Conservation (phyloP, 371 early-diverging fungal genomes). For the Haplosporangium sp. region DNA sequence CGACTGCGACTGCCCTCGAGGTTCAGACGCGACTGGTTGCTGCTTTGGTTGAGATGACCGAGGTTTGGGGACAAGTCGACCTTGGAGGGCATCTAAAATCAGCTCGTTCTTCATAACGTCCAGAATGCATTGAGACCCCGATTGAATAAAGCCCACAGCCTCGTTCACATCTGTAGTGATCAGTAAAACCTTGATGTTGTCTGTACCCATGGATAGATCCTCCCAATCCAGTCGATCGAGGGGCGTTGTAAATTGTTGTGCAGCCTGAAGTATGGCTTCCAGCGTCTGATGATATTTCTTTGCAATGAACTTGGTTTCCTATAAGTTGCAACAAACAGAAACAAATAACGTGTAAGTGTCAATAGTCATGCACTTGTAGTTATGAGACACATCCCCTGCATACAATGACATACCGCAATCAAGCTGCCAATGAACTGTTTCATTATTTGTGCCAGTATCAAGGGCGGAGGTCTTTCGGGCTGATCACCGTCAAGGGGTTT, state of each 20-base stretch:
- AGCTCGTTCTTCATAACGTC: constrained; percentile 34
- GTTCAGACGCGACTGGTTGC: neutral
- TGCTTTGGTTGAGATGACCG: constrained; percentile 5
- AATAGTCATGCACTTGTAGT: neutral
- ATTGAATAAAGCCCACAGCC: constrained; percentile 23
- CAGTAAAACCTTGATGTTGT: constrained; percentile 25
- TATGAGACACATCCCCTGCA: neutral
- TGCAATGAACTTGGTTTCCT: constrained; percentile 31
- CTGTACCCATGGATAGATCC: constrained; percentile 33
- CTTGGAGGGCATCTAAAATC: constrained; percentile 30
- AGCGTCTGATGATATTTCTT: constrained; percentile 23
- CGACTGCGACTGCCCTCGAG: neutral
- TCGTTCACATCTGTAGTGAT: constrained; percentile 9
- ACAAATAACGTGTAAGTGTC: neutral
- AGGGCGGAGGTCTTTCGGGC: constrained; percentile 5
- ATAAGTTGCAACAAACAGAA: neutral
- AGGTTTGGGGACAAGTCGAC: constrained; percentile 14
- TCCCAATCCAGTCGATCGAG: constrained; percentile 49
- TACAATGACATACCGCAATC: constrained; percentile 28
- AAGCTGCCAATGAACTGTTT: constrained; percentile 36
- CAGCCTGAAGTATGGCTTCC: constrained; percentile 36
- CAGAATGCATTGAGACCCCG: constrained; percentile 6
- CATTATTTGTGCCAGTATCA: constrained; percentile 20
- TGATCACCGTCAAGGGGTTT: neutral
- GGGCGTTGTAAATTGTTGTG: constrained; percentile 40